A percentile compares a stretch with the other conserved stretches of the same genome.
These are phyloP conservation scores for Vanilla planifolia DNA, from an alignment of 106 monocot genomes.

Conservation along the genomic window DNA sequence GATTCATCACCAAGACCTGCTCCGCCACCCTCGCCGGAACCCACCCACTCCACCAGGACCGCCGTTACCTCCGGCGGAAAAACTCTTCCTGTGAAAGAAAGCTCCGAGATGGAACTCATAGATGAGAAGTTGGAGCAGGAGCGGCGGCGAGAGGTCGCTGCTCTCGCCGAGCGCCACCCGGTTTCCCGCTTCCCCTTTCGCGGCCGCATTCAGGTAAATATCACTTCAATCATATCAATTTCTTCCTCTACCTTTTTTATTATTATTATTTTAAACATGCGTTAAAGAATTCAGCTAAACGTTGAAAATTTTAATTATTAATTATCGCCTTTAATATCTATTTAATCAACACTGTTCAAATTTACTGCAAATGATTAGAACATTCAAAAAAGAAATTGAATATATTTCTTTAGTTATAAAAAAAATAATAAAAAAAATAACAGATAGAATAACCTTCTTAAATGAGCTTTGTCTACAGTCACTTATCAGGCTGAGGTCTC, in stretches of 20 bases:
- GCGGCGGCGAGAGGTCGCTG: conserved; percentile 31
- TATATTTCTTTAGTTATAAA: no score
- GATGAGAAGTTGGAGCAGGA: conserved; percentile 32
- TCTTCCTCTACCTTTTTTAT: no score
- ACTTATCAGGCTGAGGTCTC: conserved; percentile 25
- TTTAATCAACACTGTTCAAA: no score
- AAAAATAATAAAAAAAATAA: no score
- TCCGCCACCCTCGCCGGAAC: neutral
- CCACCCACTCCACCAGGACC: neutral
- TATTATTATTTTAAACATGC: no score
- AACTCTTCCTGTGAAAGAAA: conserved; percentile 2
- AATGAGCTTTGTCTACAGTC: conserved; percentile 27
- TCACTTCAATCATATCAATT: no score
- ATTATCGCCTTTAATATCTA: no score
- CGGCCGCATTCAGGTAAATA: conserved; percentile 52
- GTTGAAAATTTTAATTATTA: no score
- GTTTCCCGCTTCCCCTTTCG: conserved; percentile 51
- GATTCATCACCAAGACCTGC: neutral
- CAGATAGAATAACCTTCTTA: neutral
- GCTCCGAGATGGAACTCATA: conserved; percentile 31
- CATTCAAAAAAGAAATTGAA: no score
- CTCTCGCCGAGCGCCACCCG: conserved; percentile 13
- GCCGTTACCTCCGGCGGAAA: neutral
- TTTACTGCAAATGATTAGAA: no score
- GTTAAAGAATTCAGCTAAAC: no score